Conservation (phyloP, 345 rosid species). For the Ricinus communis region DNA sequence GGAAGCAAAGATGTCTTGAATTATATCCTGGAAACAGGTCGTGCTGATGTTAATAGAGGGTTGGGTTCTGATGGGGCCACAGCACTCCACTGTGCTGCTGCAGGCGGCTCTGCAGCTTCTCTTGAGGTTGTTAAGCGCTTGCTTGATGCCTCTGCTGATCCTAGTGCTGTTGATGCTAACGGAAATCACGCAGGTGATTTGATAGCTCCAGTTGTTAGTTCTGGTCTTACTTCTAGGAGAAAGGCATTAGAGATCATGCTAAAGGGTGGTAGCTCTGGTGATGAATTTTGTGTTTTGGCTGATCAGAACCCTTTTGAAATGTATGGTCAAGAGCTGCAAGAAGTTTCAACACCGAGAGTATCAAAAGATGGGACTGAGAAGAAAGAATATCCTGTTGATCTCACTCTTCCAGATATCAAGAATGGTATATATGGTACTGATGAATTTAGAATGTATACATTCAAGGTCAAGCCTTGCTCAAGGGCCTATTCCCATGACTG, state of each 20-base stretch:
- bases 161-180: slow-evolving; percentile 47
- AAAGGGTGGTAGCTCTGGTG: slow-evolving; percentile 35
- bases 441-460: slow-evolving; percentile 87
- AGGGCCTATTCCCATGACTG: slow-evolving; percentile 97
- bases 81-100: slow-evolving; percentile 80
- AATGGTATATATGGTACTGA: slow-evolving; percentile 78
- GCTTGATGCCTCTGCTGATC: slow-evolving; percentile 66
- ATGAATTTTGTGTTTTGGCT: slow-evolving; percentile 27
- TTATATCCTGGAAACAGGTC: slow-evolving; percentile 49
- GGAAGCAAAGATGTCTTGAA: slow-evolving; percentile 70
- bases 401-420: slow-evolving; percentile 83
- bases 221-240: slow-evolving; percentile 42
- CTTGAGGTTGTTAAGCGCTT: slow-evolving; percentile 62
- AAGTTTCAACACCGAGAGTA: slow-evolving; percentile 35
- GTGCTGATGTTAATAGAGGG: slow-evolving; percentile 57
- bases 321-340: slow-evolving; percentile 38
- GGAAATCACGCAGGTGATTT: slow-evolving; percentile 63
- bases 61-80: slow-evolving; percentile 76
- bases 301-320: slow-evolving; percentile 28
- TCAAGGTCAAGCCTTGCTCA: slow-evolving; percentile 92
- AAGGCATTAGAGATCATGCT: slow-evolving; percentile 56
- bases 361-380: slow-evolving; percentile 53
- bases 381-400: slow-evolving; percentile 87
- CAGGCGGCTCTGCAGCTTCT: slow-evolving; percentile 58
- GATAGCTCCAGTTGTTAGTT: slow-evolving; percentile 41